These are phyloP conservation scores for Crithidia brevicula DNA, from an alignment of 208 protist species.

Conservation along the genomic window DNA sequence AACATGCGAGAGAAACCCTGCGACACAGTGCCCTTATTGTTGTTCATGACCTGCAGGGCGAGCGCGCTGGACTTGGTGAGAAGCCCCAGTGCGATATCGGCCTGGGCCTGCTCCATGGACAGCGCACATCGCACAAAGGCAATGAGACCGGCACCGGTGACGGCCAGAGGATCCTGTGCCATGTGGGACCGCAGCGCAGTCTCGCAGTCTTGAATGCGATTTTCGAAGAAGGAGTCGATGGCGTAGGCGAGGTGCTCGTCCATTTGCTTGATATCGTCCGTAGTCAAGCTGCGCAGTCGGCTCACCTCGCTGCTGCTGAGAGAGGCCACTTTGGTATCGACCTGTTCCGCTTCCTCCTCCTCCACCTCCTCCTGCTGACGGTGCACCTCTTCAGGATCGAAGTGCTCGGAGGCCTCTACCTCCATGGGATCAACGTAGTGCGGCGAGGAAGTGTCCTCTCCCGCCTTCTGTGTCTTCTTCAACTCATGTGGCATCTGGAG, in stretches of 20 bases:
- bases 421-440: not conserved
- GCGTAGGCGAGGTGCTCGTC: constrained; percentile 37
- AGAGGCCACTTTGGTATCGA: constrained; percentile 9
- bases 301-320: constrained; percentile 30
- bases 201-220: constrained; percentile 60
- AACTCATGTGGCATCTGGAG: constrained; percentile 11
- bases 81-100: constrained; percentile 36
- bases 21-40: constrained; percentile 21
- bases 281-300: constrained; percentile 26
- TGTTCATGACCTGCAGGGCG: constrained; percentile 37
- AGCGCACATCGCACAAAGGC: constrained; percentile 48
- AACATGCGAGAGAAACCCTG: constrained; percentile 34
- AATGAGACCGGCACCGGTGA: constrained; percentile 43
- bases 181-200: constrained; percentile 34
- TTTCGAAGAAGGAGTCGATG: constrained; percentile 59
- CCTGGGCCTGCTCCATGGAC: constrained; percentile 61
- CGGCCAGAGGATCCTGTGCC: constrained; percentile 40
- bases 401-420: not conserved
- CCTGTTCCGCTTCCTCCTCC: constrained; percentile 5
- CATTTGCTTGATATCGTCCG: constrained; percentile 43
- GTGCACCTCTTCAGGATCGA: constrained; percentile 11
- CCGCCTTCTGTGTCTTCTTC: not conserved
- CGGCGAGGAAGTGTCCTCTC: not conserved
- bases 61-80: constrained; percentile 43
- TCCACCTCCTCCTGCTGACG: not conserved